phyloP scores from a whole-genome alignment of 2,329 filamentous ascomycete species.

The Pseudocercospora fuligena region DNA sequence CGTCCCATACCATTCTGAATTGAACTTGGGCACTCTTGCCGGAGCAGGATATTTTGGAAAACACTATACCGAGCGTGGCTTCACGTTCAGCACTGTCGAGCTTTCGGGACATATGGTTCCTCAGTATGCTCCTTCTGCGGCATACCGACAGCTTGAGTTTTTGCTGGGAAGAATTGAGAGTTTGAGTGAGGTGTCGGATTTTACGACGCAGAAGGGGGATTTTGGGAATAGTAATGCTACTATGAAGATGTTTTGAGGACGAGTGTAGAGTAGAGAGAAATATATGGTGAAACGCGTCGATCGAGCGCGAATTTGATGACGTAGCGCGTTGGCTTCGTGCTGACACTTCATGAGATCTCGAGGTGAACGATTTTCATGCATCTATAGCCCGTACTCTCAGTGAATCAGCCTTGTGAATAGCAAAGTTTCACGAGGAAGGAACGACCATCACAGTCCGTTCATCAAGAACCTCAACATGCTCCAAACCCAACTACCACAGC shows the following conservation, averaged over 20 bases:
- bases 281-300: neutral
- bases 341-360: neutral
- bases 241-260: conserved; percentile 25
- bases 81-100: conserved; percentile 71
- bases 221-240: conserved; percentile 36
- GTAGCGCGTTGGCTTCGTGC: neutral
- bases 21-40: conserved; percentile 54
- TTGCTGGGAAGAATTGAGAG: conserved; percentile 71
- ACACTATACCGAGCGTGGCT: conserved; percentile 72
- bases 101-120: conserved; percentile 64
- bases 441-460: neutral
- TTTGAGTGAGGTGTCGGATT: conserved; percentile 49
- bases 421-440: neutral
- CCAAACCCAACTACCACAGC: neutral
- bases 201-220: conserved; percentile 42
- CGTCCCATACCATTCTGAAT: conserved; percentile 66
- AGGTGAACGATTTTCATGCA: too few relatives aligned
- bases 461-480: neutral
- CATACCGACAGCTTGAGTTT: conserved; percentile 71
- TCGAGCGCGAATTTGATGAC: neutral
- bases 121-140: conserved; percentile 70
- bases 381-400: too few relatives aligned
- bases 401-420: neutral
- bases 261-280: neutral
- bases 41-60: conserved; percentile 72